Conservation (phyloP, 768 basidiomycete genomes). For the Gyrodon lividus region DNA sequence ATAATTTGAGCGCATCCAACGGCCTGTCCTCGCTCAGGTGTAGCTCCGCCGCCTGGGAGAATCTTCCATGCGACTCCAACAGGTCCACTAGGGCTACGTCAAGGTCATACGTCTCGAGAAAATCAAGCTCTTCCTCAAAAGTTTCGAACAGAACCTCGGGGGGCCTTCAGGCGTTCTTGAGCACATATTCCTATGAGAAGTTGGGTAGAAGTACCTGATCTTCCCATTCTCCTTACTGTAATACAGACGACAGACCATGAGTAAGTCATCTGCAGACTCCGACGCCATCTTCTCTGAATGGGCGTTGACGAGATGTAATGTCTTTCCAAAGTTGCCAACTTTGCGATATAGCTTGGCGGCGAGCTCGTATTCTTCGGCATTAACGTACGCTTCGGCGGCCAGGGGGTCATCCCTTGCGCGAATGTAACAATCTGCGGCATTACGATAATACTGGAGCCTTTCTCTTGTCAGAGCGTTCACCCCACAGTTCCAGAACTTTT, state of each 20-base stretch:
- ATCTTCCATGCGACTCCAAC: constrained; percentile 41
- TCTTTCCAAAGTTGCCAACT: neutral
- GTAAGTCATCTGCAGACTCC: too few relatives aligned
- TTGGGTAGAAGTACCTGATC: too few relatives aligned
- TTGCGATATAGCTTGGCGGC: constrained; percentile 49
- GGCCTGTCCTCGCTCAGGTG: constrained; percentile 47
- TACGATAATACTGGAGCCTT: constrained; percentile 38
- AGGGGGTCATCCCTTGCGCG: constrained; percentile 35
- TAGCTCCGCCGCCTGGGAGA: constrained; percentile 53
- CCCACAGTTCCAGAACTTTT: constrained; percentile 48
- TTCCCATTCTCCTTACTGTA: too few relatives aligned
- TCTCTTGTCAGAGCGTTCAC: constrained; percentile 26
- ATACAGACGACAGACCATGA: too few relatives aligned
- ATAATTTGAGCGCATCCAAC: constrained; percentile 45
- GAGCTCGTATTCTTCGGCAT: constrained; percentile 41
- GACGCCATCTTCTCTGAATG: too few relatives aligned
- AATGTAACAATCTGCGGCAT: constrained; percentile 50
- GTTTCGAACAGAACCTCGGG: constrained; percentile 48
- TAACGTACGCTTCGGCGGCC: constrained; percentile 46
- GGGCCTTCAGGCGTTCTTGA: constrained; percentile 40
- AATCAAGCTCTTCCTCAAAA: constrained; percentile 53
- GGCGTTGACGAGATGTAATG: too few relatives aligned
- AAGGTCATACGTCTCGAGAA: constrained; percentile 54
- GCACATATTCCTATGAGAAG: too few relatives aligned
- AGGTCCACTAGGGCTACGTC: constrained; percentile 47